Evolutionary conservation across 2,329 filamentous ascomycete species (phyloP), one percentile per base, ranked within the genome.

Genomic region (Fusarium sarcochroum): DNA sequence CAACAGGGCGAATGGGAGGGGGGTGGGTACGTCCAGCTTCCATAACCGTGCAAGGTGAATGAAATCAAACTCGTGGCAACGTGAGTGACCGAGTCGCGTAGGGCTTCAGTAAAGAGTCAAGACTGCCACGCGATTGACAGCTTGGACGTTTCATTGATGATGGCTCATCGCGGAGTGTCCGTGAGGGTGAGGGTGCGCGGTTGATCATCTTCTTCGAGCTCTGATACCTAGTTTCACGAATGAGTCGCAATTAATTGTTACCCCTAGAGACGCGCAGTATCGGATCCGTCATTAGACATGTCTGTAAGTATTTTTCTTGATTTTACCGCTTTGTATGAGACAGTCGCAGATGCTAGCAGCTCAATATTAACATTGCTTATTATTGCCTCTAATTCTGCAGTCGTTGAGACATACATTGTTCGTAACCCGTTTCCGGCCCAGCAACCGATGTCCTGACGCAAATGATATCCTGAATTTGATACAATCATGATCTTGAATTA

Each of bases 81-180:
- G 40, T 54, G 46, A 37, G 35, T 52, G 62, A 66, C 23, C 55
- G 66, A 68, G 50, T 68, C 66, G 54, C 23, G 65, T 54, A 65
- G 32, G 14, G 32, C 49, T 51, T 60, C 46, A 41, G 44, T 41
- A n/a, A 44, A 50, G 45, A 34, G 34, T 58, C 41, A 27, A 48
- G 49, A 50, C 65, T 45, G 60, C 66, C 66, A 69, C 66, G 66
- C 66, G 66, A 57, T 57, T 69, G 61, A 69, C 66, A 69, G 48
- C 40, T 59, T 61, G 37, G 56, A 46, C 52, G 59, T 59, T 64
- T 64, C 59, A 64, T 64, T 64, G 15, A 59, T 20, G 34, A 25
- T 40, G 40, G 49, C 52, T 32, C 42, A 52, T 63, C 60, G 44
- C 66, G 66, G 66, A 46, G 37, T 45, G 27, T 23, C 60, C 65